Percentiles rank a stretch among this genome's conserved stretches.
phyloP scores from a whole-genome alignment of 768 basidiomycete species.

The Pleurotus pulmonarius region DNA sequence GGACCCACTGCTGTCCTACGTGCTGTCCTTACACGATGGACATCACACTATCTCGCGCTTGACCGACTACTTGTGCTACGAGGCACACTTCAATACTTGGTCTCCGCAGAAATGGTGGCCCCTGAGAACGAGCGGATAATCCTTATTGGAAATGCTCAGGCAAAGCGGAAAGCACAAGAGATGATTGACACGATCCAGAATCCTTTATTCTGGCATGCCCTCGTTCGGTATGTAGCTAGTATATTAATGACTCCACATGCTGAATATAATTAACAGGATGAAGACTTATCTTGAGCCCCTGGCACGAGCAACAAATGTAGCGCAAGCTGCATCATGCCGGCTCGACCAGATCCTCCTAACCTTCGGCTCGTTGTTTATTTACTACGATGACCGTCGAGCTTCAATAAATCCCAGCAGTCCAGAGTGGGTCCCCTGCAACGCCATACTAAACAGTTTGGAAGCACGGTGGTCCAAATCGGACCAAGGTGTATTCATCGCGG shows the following conservation, averaged over 20 bases:
- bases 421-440: not conserved
- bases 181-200: constrained; percentile 26
- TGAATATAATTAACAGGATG: constrained; percentile 11
- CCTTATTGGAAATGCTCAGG: constrained; percentile 11
- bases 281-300: constrained; percentile 17
- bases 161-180: constrained; percentile 12
- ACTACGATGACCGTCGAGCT: constrained; percentile 4
- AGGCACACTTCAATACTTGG: constrained; percentile 11
- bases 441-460: constrained; percentile 17
- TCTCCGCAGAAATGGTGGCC: constrained; percentile 8
- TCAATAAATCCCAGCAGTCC: not conserved
- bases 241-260: constrained; percentile 5
- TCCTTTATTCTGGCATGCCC: constrained; percentile 24
- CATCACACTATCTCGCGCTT: constrained; percentile 25
- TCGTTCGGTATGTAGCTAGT: constrained; percentile 19
- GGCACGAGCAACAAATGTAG: constrained; percentile 13
- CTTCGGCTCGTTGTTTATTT: constrained; percentile 3
- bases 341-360: constrained; percentile 10
- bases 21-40: constrained; percentile 25
- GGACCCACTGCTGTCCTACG: constrained; percentile 16
- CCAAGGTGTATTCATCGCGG: constrained; percentile 26
- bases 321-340: constrained; percentile 9
- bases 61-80: constrained; percentile 20
- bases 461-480: constrained; percentile 22
- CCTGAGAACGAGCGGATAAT: not conserved